Base-by-base conservation (phyloP, 805 yeast species). In the Saccharomycopsis javanensis region DNA sequence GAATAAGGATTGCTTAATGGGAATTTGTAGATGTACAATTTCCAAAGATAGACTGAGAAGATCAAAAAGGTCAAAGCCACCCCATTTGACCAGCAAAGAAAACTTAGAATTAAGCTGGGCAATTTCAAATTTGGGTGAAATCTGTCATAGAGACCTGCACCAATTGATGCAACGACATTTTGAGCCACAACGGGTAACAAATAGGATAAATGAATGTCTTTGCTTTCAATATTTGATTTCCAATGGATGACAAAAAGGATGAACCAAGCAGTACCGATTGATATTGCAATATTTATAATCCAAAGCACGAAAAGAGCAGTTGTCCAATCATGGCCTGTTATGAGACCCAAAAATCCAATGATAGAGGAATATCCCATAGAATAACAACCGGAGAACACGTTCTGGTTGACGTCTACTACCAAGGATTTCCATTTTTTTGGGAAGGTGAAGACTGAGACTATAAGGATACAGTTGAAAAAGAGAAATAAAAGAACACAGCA, bases 311-410 rank as follows among this genome's bases (percentile, higher is more conserved):
- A 87, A 1, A 77, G 67, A 15, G 79, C 76, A 4, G 79, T 71
- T 46, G 76, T 70, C 76, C 85, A 73, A 11, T 69, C 63, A 55
- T 66, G 60, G 51, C 62, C 60, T 20, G 62, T 55, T 42, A 74
- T 73, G 18, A 80, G 73, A 28, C 85, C 60, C 35, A 66, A 68
- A 60, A 75, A 75, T 28, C 85, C 68, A 70, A 78, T 79, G 65
- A 89, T 68, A 1, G 96, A 82, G 10, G 81, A 76, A 61, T 75
- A 75, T 0, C 90, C 96, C 96, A 90, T 90, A 16, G 88, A 83
- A 57, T 79, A 77, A 61, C 92, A 83, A 5, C 96, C 96, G 71
- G 88, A 71, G 64, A 83, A 88, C 1, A 83, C 81, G 51, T 83
- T 79, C 37, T 77, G 71, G 2, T 68, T 65, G 1, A 81, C 76